Evolutionary conservation across 805 yeast genomes (phyloP), one percentile per base, ranked within the genome.

Genomic region (Candida ovalis): DNA sequence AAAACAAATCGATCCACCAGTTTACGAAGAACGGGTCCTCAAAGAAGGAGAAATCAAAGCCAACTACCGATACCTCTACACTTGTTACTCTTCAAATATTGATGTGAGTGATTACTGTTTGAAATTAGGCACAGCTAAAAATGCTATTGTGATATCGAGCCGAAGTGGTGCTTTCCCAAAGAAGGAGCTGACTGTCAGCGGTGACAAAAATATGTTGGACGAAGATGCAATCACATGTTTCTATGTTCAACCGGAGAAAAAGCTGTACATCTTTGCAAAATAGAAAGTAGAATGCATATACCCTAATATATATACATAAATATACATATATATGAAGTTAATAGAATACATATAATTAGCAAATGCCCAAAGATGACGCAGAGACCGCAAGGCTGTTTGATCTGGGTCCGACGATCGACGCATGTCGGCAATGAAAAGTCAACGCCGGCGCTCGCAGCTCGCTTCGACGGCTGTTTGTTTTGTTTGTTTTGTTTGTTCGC

Each of bases 71-170:
- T 23, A 21, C 12, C 18, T 23, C 13, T 39, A 19, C 18, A 39
- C 27, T n/a, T n/a, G 18, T 23, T 23, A 24, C 17, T 23, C 18
- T 42, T 36, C 57, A 9, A 35, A 13, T 1, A 55, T 30, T 15
- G 35, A 68, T 2, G 67, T 68, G 2, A 47, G 62, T 7, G 74
- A 73, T 48, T 69, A 72, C 46, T 49, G 59, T 2, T 45, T 76
- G 9, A 40, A 53, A 2, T 62, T 68, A 30, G 60, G 67, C 41
- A n/a, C 52, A 2, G 37, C 45, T 0, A 53, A 60, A 1, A 67
- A 70, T 46, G 59, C 65, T 1, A 36, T 77, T 15, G 10, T 22
- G 19, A 17, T 39, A n/a, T 39, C 41, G 10, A 39, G 30, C 18
- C 3, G 8, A n/a, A 39, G 19, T 24, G 30, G n/a, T 9, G 28